Evolutionary conservation across 306 rosid species (phyloP).

Genomic region (Dalbergia oliveri): DNA sequence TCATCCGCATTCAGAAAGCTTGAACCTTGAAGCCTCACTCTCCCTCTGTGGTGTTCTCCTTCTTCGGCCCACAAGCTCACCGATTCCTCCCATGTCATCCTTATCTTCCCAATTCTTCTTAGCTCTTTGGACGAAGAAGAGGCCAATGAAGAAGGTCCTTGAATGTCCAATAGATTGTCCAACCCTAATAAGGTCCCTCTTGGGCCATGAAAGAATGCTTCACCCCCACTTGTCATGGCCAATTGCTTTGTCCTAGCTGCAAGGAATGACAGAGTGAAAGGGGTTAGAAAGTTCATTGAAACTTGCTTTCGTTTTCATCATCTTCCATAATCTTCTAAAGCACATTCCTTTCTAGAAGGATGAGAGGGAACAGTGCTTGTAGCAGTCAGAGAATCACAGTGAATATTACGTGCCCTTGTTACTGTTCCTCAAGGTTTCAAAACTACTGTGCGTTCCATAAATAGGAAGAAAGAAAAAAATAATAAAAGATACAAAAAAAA

Average conservation of each 20-base stretch:
- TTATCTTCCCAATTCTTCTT: constrained; percentile 83
- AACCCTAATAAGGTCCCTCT: constrained; percentile 70
- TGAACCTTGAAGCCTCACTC: constrained; percentile 70
- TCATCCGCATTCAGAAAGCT: constrained; percentile 86
- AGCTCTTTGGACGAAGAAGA: constrained; percentile 62
- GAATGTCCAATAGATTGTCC: constrained; percentile 62
- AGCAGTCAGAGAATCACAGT: constrained; percentile 47
- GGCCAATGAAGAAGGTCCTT: constrained; percentile 48
- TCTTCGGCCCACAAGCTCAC: constrained; percentile 94
- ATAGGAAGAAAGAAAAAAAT: not conserved
- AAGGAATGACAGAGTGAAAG: constrained; percentile 17
- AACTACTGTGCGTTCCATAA: constrained; percentile 46
- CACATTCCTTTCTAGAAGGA: constrained; percentile 39
- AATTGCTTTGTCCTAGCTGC: constrained; percentile 76
- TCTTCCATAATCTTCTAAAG: not conserved
- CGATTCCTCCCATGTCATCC: constrained; percentile 94
- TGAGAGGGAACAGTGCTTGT: constrained; percentile 34
- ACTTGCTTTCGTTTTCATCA: not conserved
- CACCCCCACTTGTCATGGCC: constrained; percentile 58
- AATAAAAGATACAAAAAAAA: not conserved
- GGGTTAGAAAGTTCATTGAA: not conserved
- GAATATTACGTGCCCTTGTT: constrained; percentile 27
- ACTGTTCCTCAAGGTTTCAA: constrained; percentile 32
- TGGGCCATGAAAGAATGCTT: constrained; percentile 58
- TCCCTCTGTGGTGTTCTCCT: constrained; percentile 77